These are phyloP conservation scores for Teratosphaeria destructans DNA, from an alignment of 2,329 filamentous ascomycete species.

Conservation along the genomic window DNA sequence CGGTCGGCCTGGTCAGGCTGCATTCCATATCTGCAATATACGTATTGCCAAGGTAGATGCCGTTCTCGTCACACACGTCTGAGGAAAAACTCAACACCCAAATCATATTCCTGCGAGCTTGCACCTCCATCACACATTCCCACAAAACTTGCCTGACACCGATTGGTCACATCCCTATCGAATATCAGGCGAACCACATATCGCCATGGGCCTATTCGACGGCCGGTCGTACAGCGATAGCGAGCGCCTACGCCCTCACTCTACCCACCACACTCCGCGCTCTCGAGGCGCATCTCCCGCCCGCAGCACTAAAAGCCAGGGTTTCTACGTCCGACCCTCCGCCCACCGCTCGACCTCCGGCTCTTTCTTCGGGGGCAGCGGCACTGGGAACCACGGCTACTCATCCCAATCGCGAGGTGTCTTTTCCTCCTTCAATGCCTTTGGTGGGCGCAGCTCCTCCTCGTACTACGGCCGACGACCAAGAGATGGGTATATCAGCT, in stretches of 20 bases:
- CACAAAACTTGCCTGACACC: not conserved
- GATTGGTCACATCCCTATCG: not conserved
- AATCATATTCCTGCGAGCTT: not conserved
- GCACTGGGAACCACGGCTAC: not conserved
- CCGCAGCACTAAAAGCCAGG: slow-evolving; percentile 6
- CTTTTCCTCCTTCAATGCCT: slow-evolving; percentile 11
- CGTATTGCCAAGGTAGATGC: not conserved
- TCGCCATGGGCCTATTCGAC: slow-evolving; percentile 24
- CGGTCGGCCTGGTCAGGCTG: not conserved
- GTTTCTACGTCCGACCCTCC: slow-evolving; percentile 18
- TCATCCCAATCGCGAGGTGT: slow-evolving; percentile 14
- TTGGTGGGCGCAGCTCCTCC: slow-evolving; percentile 38
- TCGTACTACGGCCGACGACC: slow-evolving; percentile 71
- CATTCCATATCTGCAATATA: not conserved
- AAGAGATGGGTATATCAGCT: slow-evolving; percentile 65
- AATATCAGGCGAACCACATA: not conserved
- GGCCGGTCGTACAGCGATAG: slow-evolving; percentile 19
- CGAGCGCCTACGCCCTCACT: slow-evolving; percentile 8
- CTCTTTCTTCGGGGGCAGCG: slow-evolving; percentile 13
- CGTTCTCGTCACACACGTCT: not conserved
- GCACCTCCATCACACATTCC: not conserved
- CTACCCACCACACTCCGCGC: slow-evolving; percentile 5
- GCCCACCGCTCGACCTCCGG: slow-evolving; percentile 7
- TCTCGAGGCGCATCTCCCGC: slow-evolving; percentile 9
- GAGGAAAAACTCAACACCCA: not conserved